Conservation (phyloP, 202 grass and related monocot species). For the Brachypodium distachyon region DNA sequence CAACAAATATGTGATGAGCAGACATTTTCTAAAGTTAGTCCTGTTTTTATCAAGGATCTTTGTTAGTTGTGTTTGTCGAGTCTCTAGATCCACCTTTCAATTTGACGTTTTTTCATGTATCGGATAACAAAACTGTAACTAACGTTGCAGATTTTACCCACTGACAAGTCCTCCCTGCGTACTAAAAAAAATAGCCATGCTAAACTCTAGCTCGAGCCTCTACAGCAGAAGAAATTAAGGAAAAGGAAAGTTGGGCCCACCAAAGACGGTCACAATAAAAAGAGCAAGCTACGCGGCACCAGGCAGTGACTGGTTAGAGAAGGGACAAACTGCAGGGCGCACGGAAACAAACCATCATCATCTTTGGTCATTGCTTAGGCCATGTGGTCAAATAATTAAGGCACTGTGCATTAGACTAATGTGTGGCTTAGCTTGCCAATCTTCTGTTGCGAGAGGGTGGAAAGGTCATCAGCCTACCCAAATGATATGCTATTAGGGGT, state of each 20-base stretch:
- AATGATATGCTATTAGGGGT: constrained; percentile 18
- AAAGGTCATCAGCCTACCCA: constrained; percentile 14
- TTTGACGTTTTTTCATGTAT: too few species aligned
- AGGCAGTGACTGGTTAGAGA: not conserved
- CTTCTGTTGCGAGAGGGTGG: not conserved
- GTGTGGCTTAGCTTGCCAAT: constrained; percentile 9
- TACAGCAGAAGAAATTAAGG: not conserved
- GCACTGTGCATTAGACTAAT: not conserved
- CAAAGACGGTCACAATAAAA: constrained; percentile 6
- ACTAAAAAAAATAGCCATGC: not conserved
- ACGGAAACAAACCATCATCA: constrained; percentile 13
- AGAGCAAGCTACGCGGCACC: not conserved
- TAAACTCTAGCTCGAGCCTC: not conserved
- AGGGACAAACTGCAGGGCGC: constrained; percentile 20
- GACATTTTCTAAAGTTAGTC: too few species aligned
- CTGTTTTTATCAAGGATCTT: too few species aligned
- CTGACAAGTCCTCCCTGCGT: too few species aligned
- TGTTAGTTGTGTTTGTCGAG: too few species aligned
- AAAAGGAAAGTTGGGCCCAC: not conserved
- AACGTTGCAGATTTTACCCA: not conserved
- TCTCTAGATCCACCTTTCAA: too few species aligned
- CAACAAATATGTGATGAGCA: too few species aligned
- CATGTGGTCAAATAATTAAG: constrained; percentile 36
- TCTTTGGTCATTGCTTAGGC: constrained; percentile 29
- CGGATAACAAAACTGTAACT: too few species aligned